Evolutionary conservation across 1,139 yeast species (phyloP), one percentile per base, ranked within the genome.

Genomic region (Candida dubliniensis): DNA sequence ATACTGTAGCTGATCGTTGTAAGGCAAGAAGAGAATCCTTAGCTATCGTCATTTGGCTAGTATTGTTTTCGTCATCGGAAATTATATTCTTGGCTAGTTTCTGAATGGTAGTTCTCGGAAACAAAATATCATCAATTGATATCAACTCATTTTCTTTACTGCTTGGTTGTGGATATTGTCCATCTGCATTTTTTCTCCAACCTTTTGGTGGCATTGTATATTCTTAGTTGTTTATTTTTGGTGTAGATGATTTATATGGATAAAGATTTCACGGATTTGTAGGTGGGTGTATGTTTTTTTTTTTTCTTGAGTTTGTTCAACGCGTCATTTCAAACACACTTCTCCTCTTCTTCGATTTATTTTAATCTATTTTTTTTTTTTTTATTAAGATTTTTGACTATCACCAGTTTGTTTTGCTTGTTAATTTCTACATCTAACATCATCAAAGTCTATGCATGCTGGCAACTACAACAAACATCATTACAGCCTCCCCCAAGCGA

Each of bases 101-200:
- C 44, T 73, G 75, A 10, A 85, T 73, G 0, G 87, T 79, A 15
- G 86, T 66, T 50, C 77, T 72, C 2, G 93, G 93, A 53, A 86
- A 86, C 24, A 86, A 63, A 29, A 84, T 71, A 41, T 82, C 88
- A 44, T 84, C 89, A 9, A 85, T 83, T 0, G 88, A 79, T 3
- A 81, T 72, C 42, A 72, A 67, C 44, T 83, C 88, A 13, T 74
- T 69, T 30, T 81, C 84, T 45, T 75, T 73, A n/a, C 69, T 70
- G 18, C 40, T 38, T 8, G 81, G 69, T 39, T 59, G 71, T 1
- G 84, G 84, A 49, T 75, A 78, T 34, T 78, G 75, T 6, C 86
- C 88, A 44, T 82, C 88, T 1, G 84, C 81, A 57, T 81, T 84
- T 59, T 83, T 84, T 67, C 87, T 82, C 90, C 89, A 84, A 38